phyloP scores from a whole-genome alignment of 2,329 filamentous ascomycete genomes.

The Exophiala aquamarina region DNA sequence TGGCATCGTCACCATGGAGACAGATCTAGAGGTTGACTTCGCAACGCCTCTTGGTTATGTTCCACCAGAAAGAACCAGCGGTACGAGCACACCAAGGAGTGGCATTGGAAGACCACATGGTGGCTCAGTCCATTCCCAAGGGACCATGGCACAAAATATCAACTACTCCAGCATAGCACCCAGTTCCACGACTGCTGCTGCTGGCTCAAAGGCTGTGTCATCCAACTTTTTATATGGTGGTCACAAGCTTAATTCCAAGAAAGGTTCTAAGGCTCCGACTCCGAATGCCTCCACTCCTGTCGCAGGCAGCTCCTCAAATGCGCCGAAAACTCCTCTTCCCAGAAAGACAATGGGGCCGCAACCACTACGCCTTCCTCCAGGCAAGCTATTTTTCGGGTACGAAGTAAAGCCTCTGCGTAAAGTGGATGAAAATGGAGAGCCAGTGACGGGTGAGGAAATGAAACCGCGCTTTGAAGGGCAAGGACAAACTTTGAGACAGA shows the following conservation, averaged over 20 bases:
- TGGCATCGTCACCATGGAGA: constrained; percentile 90
- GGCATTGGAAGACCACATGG: constrained; percentile 57
- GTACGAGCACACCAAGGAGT: constrained; percentile 83
- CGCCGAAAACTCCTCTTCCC: constrained; percentile 41
- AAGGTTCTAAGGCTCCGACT: constrained; percentile 71
- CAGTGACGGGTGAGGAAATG: constrained; percentile 60
- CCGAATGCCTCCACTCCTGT: constrained; percentile 74
- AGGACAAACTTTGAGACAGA: constrained; percentile 76
- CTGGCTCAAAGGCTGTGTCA: constrained; percentile 61
- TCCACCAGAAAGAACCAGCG: constrained; percentile 74
- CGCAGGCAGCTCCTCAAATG: constrained; percentile 53
- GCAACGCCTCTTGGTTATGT: constrained; percentile 92
- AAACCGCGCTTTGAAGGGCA: constrained; percentile 79
- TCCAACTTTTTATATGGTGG: constrained; percentile 81
- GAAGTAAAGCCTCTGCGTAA: constrained; percentile 86
- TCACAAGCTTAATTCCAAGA: constrained; percentile 80
- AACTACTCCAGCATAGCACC: constrained; percentile 92
- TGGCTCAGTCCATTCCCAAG: constrained; percentile 76
- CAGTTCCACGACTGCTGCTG: constrained; percentile 64
- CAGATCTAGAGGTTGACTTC: constrained; percentile 94
- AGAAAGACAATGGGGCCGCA: constrained; percentile 74
- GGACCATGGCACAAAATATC: constrained; percentile 96
- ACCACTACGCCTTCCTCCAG: constrained; percentile 77
- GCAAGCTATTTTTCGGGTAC: constrained; percentile 96
- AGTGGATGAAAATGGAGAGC: constrained; percentile 67